Conservation (phyloP, 176 grass and related monocot species). For the Rhynchospora tenuis region DNA sequence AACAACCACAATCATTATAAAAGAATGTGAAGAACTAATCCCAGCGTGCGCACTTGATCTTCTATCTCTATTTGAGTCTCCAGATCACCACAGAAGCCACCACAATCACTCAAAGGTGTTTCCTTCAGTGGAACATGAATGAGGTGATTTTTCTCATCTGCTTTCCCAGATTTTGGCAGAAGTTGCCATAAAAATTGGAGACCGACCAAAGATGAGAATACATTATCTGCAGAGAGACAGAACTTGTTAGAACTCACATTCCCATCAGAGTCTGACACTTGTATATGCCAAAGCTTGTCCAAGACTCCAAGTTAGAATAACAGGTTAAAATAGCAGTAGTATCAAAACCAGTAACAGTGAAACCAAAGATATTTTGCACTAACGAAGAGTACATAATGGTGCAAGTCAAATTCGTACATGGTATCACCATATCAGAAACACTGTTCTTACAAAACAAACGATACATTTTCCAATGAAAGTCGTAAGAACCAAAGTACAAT, state of each 20-base stretch:
- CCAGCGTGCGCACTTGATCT: slow-evolving; percentile 52
- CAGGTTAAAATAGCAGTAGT: background rate
- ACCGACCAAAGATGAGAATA: slow-evolving; percentile 82
- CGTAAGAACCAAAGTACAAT: background rate
- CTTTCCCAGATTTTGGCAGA: slow-evolving; percentile 44
- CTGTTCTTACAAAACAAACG: background rate
- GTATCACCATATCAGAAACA: background rate
- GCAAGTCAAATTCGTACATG: background rate
- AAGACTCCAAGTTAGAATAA: background rate
- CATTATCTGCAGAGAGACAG: slow-evolving; percentile 65
- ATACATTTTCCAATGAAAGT: background rate
- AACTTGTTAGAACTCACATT: background rate
- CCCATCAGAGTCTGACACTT: background rate
- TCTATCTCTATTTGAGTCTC: slow-evolving; percentile 78
- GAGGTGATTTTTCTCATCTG: slow-evolving; percentile 58
- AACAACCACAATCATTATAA: background rate
- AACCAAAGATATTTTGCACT: background rate
- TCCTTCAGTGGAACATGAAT: slow-evolving; percentile 89
- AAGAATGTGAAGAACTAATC: slow-evolving; percentile 21
- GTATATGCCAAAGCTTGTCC: background rate
- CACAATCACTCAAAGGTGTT: slow-evolving; percentile 86
- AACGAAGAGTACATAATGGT: background rate
- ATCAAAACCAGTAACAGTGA: background rate
- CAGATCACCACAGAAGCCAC: slow-evolving; percentile 88
- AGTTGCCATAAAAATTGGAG: slow-evolving; percentile 86